A percentile compares a stretch with the other conserved stretches of the same genome.
These are phyloP conservation scores for Alternaria sp. DNA, from an alignment of 2,329 filamentous ascomycete species.

Conservation along the genomic window DNA sequence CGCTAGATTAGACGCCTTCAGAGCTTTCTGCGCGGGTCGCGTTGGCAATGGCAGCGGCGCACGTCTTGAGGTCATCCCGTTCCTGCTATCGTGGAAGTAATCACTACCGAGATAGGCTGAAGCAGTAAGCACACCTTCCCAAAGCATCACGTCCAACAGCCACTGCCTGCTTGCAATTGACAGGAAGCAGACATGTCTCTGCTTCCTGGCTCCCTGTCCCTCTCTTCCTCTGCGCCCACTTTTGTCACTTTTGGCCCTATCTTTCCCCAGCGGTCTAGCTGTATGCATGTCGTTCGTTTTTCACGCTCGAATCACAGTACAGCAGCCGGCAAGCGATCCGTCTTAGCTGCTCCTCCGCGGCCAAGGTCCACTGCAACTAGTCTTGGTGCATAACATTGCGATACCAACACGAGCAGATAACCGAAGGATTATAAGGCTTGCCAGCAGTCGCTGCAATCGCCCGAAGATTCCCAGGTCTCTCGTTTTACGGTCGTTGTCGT, in stretches of 20 bases:
- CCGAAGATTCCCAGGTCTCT: background rate
- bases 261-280: constrained; percentile 5
- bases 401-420: constrained; percentile 6
- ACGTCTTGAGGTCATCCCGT: constrained; percentile 12
- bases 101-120: constrained; percentile 3
- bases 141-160: background rate
- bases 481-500: constrained; percentile 4
- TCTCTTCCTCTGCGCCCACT: background rate
- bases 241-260: constrained; percentile 1
- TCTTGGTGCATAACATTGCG: constrained; percentile 18
- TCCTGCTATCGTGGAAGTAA: constrained; percentile 5
- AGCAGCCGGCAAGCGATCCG: constrained; percentile 15
- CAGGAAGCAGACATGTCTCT: background rate
- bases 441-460: background rate
- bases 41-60: constrained; percentile 11
- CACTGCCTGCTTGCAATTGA: constrained; percentile 2
- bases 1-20: constrained; percentile 10
- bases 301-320: constrained; percentile 13
- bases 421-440: constrained; percentile 10
- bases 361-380: constrained; percentile 19
- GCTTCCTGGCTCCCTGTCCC: background rate
- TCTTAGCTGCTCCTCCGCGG: constrained; percentile 16
- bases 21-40: constrained; percentile 5
- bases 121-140: constrained; percentile 4
- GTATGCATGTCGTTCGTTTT: constrained; percentile 8